A percentile compares a stretch with the other conserved stretches of the same genome.
These are phyloP conservation scores for Sporothrix pseudoabietina DNA, from an alignment of 2,329 filamentous ascomycete species.

Conservation along the genomic window DNA sequence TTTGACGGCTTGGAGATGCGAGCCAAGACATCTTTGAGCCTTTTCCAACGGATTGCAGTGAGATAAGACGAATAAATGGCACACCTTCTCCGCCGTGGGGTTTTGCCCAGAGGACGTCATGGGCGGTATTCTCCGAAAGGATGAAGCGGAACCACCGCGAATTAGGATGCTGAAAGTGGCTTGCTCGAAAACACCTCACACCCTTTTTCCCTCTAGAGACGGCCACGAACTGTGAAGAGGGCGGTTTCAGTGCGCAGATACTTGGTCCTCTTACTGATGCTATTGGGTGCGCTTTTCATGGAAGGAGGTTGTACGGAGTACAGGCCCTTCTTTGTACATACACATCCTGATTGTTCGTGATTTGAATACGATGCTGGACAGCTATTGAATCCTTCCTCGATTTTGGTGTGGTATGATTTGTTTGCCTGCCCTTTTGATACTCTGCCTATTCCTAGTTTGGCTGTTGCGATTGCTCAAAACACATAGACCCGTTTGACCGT, in stretches of 20 bases:
- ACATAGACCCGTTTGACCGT: background rate
- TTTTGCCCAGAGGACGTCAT: background rate
- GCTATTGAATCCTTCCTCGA: background rate
- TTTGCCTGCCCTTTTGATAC: background rate
- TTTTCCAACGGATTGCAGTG: background rate
- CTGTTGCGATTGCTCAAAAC: background rate
- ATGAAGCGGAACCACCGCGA: background rate
- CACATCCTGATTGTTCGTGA: background rate
- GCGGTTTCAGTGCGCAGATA: background rate
- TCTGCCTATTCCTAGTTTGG: background rate
- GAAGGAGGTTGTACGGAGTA: no score
- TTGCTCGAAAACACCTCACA: constrained; percentile 14
- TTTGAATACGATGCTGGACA: background rate
- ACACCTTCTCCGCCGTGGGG: background rate
- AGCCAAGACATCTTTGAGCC: background rate
- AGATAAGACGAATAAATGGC: background rate
- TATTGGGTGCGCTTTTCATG: background rate
- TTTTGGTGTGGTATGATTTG: background rate
- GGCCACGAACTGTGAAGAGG: background rate
- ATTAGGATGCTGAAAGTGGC: background rate
- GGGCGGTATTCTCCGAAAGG: constrained; percentile 20
- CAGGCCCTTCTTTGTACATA: background rate
- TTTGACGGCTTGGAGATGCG: background rate
- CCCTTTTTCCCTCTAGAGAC: background rate
- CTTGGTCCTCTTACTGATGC: background rate